Conservation (phyloP, 2,329 filamentous ascomycete species). For the Simplicillium sp. region DNA sequence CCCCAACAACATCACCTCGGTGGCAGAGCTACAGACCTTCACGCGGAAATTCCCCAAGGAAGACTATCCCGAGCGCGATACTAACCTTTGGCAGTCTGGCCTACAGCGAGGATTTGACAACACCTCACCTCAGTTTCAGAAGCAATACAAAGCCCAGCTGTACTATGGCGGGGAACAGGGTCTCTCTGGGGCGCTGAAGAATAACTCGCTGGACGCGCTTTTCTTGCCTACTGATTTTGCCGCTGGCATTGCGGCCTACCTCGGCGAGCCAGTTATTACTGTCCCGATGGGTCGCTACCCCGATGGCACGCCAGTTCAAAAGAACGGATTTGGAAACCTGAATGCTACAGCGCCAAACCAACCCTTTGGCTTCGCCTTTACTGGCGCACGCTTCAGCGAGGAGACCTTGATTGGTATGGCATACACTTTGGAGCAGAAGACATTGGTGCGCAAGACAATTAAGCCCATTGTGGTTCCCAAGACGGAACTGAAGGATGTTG, state of each 20-base stretch:
- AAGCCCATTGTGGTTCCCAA: constrained; percentile 17
- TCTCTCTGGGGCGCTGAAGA: constrained; percentile 46
- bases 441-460: constrained; percentile 15
- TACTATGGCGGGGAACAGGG: constrained; percentile 46
- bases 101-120: constrained; percentile 45
- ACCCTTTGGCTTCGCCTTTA: constrained; percentile 53
- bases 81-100: constrained; percentile 41
- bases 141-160: constrained; percentile 41
- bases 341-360: constrained; percentile 43
- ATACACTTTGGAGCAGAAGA: constrained; percentile 60
- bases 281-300: constrained; percentile 55
- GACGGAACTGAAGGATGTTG: constrained; percentile 18
- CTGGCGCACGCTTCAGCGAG: constrained; percentile 53
- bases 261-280: constrained; percentile 52
- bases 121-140: constrained; percentile 45
- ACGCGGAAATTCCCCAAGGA: constrained; percentile 43
- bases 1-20: constrained; percentile 41
- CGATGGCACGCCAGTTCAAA: constrained; percentile 31
- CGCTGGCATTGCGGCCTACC: constrained; percentile 38
- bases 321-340: constrained; percentile 38
- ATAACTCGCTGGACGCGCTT: constrained; percentile 50
- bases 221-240: constrained; percentile 46
- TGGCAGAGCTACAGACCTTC: constrained; percentile 43
- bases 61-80: constrained; percentile 49
- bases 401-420: constrained; percentile 53